These are phyloP conservation scores for Cyamopsis tetragonoloba DNA, from an alignment of 306 rosid genomes.

Conservation along the genomic window DNA sequence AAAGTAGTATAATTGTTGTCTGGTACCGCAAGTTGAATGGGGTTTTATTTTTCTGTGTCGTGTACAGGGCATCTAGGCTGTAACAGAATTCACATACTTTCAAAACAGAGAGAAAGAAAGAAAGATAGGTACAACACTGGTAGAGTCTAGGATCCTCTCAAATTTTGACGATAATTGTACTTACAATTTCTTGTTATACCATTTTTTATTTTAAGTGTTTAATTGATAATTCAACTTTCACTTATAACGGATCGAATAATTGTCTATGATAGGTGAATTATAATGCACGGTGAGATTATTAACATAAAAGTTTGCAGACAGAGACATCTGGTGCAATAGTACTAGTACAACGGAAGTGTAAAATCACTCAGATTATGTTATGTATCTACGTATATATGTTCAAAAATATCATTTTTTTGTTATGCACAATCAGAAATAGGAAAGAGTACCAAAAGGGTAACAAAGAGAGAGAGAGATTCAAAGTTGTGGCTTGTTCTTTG, in stretches of 20 bases:
- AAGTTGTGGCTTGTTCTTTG: constrained; percentile 45
- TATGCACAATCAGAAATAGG: not conserved
- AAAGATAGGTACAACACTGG: too few species aligned
- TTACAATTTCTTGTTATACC: too few species aligned
- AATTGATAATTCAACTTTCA: too few species aligned
- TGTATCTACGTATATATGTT: constrained; percentile 7
- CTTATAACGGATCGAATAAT: too few species aligned
- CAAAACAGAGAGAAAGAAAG: not conserved
- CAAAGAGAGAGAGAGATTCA: constrained; percentile 39
- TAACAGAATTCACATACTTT: constrained; percentile 36
- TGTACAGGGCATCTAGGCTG: constrained; percentile 65
- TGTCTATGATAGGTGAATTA: too few species aligned
- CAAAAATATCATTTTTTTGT: not conserved
- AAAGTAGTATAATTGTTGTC: constrained; percentile 82
- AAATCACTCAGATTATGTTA: constrained; percentile 14
- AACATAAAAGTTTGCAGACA: too few species aligned
- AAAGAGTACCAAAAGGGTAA: not conserved
- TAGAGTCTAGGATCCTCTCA: too few species aligned
- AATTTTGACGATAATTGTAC: too few species aligned
- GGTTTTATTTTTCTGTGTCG: constrained; percentile 45
- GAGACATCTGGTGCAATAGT: too few species aligned
- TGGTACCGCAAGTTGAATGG: constrained; percentile 66
- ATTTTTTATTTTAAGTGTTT: too few species aligned
- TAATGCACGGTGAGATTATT: too few species aligned
- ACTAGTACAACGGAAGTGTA: constrained; percentile 5